phyloP scores from a whole-genome alignment of 1,284 basidiomycete genomes.

The Apiotrichum brassicae region DNA sequence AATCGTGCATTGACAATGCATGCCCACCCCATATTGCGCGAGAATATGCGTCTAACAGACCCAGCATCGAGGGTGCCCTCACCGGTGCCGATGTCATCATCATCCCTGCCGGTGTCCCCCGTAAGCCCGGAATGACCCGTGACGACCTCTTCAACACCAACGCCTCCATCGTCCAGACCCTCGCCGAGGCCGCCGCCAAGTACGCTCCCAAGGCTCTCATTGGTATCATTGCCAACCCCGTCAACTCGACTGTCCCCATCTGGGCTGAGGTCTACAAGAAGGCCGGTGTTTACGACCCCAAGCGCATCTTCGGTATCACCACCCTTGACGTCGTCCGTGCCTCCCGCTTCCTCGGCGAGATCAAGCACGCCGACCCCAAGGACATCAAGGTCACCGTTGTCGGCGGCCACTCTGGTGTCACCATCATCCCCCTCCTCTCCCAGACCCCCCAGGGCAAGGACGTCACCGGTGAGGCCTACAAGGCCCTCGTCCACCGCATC shows the following conservation, averaged over 20 bases:
- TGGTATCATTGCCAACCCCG: slow-evolving; percentile 92
- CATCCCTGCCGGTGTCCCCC: slow-evolving; percentile 94
- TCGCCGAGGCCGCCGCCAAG: slow-evolving; percentile 82
- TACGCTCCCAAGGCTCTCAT: slow-evolving; percentile 85
- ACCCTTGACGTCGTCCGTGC: slow-evolving; percentile 97
- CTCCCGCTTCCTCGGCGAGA: slow-evolving; percentile 86
- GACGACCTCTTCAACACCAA: slow-evolving; percentile 60
- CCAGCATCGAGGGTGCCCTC: slow-evolving; percentile 76
- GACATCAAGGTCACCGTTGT: slow-evolving; percentile 74
- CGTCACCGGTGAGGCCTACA: slow-evolving; percentile 53
- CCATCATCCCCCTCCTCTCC: slow-evolving; percentile 93
- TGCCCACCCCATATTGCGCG: too few relatives aligned
- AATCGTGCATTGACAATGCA: too few relatives aligned
- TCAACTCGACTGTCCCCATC: slow-evolving; percentile 97
- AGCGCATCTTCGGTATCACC: slow-evolving; percentile 91
- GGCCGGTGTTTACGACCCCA: slow-evolving; percentile 82
- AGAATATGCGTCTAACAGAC: slow-evolving; percentile 46
- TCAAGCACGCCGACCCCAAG: slow-evolving; percentile 57
- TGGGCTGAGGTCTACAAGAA: slow-evolving; percentile 93
- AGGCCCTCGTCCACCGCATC: slow-evolving; percentile 73
- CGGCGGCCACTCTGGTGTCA: slow-evolving; percentile 93
- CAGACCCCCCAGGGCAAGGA: slow-evolving; percentile 63
- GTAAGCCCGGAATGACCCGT: slow-evolving; percentile 75
- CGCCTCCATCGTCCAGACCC: slow-evolving; percentile 89
- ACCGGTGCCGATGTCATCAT: slow-evolving; percentile 82